Percentiles rank a stretch among this genome's conserved stretches.
Evolutionary conservation across 139 green algal genomes (phyloP).

Genomic region (Eudorina sp.): DNA sequence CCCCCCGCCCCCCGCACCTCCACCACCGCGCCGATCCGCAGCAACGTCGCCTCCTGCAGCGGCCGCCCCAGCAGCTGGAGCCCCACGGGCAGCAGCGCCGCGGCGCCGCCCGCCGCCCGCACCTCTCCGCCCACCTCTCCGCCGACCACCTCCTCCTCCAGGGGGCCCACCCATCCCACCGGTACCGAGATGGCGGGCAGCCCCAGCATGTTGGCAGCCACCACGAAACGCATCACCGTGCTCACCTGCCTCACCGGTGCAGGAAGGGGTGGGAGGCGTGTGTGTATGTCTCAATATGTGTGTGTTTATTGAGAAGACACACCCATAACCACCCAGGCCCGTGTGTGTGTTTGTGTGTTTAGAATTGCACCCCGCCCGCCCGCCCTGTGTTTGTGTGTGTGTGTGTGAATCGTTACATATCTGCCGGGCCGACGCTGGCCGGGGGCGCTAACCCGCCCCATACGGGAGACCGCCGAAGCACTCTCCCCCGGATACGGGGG

Average conservation of each 20-base stretch:
- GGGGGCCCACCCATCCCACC: conserved; percentile 58
- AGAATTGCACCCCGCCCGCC: no score
- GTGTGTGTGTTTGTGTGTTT: no score
- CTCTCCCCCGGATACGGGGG: no score
- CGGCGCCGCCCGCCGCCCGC: neutral
- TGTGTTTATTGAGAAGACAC: no score
- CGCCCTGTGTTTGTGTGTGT: no score
- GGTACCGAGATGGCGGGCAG: conserved; percentile 80
- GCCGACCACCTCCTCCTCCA: neutral
- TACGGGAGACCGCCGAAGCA: no score
- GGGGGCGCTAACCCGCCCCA: no score
- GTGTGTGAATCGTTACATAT: no score
- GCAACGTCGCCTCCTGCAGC: conserved; percentile 76
- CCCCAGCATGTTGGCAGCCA: conserved; percentile 76
- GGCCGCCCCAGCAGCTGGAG: conserved; percentile 85
- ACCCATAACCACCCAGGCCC: no score
- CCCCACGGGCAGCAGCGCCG: conserved; percentile 64
- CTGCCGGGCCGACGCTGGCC: no score
- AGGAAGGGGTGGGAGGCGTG: neutral
- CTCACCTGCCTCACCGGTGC: conserved; percentile 43
- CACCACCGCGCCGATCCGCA: conserved; percentile 52
- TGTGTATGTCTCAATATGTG: no score
- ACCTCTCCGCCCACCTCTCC: neutral
- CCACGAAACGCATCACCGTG: conserved; percentile 75
- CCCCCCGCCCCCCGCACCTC: no score